Conservation (phyloP, 2,329 filamentous ascomycete species). For the Cladophialophora yegresii region DNA sequence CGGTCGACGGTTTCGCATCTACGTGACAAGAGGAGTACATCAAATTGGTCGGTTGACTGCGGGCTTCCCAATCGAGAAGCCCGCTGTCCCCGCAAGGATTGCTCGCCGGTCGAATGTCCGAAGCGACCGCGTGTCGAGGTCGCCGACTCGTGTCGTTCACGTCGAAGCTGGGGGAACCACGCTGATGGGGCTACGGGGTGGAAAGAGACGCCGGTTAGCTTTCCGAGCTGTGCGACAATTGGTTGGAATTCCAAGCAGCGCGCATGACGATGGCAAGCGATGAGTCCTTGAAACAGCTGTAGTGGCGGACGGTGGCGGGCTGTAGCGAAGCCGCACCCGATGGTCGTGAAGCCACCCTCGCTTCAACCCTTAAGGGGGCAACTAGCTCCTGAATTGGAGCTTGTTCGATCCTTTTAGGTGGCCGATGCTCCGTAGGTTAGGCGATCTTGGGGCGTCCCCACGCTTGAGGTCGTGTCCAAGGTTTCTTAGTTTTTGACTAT, state of each 20-base stretch:
- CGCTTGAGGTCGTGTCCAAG: too few relatives aligned
- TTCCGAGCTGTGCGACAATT: neutral
- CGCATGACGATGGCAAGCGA: neutral
- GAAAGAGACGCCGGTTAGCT: neutral
- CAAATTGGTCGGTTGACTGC: neutral
- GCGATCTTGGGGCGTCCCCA: too few relatives aligned
- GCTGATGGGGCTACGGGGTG: too few relatives aligned
- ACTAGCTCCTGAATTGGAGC: too few relatives aligned
- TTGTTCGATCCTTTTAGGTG: too few relatives aligned
- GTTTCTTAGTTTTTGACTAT: too few relatives aligned
- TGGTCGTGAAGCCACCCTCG: neutral
- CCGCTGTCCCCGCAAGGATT: neutral
- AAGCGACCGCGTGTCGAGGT: neutral
- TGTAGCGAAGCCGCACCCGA: neutral
- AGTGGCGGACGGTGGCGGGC: too few relatives aligned
- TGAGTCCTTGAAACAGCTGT: neutral
- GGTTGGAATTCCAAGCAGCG: neutral
- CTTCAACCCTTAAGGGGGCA: neutral
- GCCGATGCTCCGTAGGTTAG: too few relatives aligned
- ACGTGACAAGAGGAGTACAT: neutral
- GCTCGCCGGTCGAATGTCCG: neutral
- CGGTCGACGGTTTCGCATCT: too few relatives aligned
- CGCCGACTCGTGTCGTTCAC: neutral
- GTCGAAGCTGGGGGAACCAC: neutral
- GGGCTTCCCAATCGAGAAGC: neutral